Base-by-base conservation (phyloP, 2,329 filamentous ascomycete genomes). In the Beauveria asiatica region DNA sequence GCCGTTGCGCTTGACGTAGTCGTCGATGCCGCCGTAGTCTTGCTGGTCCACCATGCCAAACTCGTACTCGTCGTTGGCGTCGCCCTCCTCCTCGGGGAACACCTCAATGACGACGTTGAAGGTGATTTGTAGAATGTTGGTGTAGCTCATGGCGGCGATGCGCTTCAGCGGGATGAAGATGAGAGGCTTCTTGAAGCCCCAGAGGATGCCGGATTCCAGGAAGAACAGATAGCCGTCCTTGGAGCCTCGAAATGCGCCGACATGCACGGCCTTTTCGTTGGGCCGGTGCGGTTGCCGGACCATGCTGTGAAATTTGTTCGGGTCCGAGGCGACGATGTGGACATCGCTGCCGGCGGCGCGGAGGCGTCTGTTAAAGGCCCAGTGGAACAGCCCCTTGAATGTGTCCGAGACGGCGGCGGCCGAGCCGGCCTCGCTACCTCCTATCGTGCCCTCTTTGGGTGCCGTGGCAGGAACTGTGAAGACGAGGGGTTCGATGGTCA, bases 211-310 rank as follows among this genome's bases (percentile, higher is more conserved):
- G 27, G 78, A 84, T 37, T 84, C 80, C 17, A 89, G 73, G 68
- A 88, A 87, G 67, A 87, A 88, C 1, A 88, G 74, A 64, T 80
- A 87, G 0, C 85, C 86, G 62, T 89, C 86, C 69, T 88, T 89
- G 61, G 80, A 85, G 21, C 86, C 86, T 49, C 85, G 77, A 71
- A 87, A 87, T 1, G 81, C 85, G 66, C 82, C 84, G 49, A 88
- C 80, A 65, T 87, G 84, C 19, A 87, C 84, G 0, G 85, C 84
- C 66, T 80, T 82, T 64, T 88, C 85, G 57, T 76, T 78, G 1
- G 82, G 83, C 30, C 84, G 76, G 64, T 85, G 82, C 6, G 82
- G 70, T 65, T 86, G 83, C 56, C 78, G 78, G 16, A 81, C 73
- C 42, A 77, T 75, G 62, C 81, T 84, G 67, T 82, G 78, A 66